phyloP scores from a whole-genome alignment of 2,329 filamentous ascomycete genomes.

The Exophiala lecanii-corni region DNA sequence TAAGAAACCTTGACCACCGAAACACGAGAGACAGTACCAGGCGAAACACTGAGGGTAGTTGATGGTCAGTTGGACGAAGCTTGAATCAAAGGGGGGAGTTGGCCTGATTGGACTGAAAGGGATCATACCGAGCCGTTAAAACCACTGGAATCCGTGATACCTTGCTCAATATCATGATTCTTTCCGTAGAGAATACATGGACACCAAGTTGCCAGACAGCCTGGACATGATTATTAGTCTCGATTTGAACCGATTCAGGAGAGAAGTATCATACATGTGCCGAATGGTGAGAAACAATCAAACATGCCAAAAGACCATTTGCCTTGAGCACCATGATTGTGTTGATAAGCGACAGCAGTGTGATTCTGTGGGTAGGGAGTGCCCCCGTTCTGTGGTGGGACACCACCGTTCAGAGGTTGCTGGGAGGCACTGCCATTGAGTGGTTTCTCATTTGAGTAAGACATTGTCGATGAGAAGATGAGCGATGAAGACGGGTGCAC shows the following conservation, averaged over 20 bases:
- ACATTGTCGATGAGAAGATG: not conserved
- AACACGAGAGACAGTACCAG: slow-evolving; percentile 30
- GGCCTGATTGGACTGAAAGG: slow-evolving; percentile 20
- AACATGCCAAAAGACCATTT: slow-evolving; percentile 33
- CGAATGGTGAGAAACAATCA: slow-evolving; percentile 31
- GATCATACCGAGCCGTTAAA: slow-evolving; percentile 28
- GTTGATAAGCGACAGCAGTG: not conserved
- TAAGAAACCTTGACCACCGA: slow-evolving; percentile 37
- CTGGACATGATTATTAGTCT: slow-evolving; percentile 18
- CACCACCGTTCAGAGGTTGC: not conserved
- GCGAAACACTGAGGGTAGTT: slow-evolving; percentile 31
- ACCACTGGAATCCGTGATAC: slow-evolving; percentile 27
- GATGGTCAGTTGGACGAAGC: too few species aligned
- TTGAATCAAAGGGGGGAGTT: not conserved
- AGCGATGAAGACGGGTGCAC: too few species aligned
- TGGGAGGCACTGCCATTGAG: not conserved
- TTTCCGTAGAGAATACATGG: slow-evolving; percentile 33
- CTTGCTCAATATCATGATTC: slow-evolving; percentile 32
- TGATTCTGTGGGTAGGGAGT: not conserved
- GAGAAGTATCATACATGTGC: slow-evolving; percentile 29
- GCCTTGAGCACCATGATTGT: slow-evolving; percentile 6
- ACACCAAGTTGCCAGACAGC: slow-evolving; percentile 28
- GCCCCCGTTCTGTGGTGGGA: not conserved
- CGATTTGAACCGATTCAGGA: not conserved
- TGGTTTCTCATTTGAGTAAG: slow-evolving; percentile 2